These are phyloP conservation scores for Linum tenue DNA, from an alignment of 345 rosid genomes.

Conservation along the genomic window DNA sequence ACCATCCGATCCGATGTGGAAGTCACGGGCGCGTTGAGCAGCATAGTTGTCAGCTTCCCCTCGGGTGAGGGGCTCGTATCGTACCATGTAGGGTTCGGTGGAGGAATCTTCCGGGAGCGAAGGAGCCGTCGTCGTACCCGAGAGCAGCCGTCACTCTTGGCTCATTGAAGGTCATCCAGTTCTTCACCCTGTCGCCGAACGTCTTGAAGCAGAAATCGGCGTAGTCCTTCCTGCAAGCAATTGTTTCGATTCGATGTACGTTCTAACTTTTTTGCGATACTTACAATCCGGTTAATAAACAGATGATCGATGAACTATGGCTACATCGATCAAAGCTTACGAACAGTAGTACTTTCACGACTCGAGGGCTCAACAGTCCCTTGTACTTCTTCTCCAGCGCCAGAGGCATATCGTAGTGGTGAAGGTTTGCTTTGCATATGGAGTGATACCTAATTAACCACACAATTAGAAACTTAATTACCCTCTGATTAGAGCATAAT, in stretches of 20 bases:
- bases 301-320: constrained; percentile 2
- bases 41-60: too few species aligned
- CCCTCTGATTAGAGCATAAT: too few species aligned
- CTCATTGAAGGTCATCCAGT: constrained; percentile 95
- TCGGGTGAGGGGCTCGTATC: too few species aligned
- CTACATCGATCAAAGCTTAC: too few species aligned
- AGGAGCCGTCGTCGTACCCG: constrained; percentile 77
- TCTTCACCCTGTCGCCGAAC: constrained; percentile 83
- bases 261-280: too few species aligned
- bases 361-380: constrained; percentile 57
- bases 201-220: constrained; percentile 85
- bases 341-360: constrained; percentile 88
- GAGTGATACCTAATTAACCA: constrained; percentile 64
- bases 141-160: constrained; percentile 89
- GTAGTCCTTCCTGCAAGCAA: constrained; percentile 54
- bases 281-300: background rate
- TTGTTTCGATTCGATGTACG: background rate
- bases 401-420: constrained; percentile 84
- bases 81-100: too few species aligned
- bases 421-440: constrained; percentile 77
- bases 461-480: too few species aligned
- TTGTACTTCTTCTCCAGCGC: constrained; percentile 73
- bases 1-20: too few species aligned
- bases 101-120: too few species aligned
- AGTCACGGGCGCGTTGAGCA: too few species aligned